A percentile compares a stretch with the other conserved stretches of the same genome.
These are phyloP conservation scores for Plasmodium vivax DNA, from an alignment of 169 alveolate genomes.

Conservation along the genomic window DNA sequence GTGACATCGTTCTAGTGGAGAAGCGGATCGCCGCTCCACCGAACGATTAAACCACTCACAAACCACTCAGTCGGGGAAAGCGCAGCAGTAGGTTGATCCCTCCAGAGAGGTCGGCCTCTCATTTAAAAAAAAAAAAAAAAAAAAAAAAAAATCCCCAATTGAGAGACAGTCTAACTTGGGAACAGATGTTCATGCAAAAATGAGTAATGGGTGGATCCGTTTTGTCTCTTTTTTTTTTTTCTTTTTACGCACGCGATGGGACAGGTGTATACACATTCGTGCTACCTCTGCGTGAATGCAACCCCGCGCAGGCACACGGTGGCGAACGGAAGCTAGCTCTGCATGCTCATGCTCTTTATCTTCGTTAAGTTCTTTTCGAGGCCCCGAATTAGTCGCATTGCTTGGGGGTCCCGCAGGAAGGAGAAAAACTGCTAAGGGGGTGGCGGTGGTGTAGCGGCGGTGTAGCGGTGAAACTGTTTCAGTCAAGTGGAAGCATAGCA, in stretches of 20 bases:
- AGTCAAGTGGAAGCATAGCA: not conserved
- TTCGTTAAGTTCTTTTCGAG: constrained; percentile 42
- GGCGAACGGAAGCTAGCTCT: not conserved
- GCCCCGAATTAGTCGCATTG: constrained; percentile 9
- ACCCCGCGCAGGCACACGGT: not conserved
- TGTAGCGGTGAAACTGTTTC: not conserved
- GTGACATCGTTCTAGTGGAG: not conserved
- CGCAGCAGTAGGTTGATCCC: not conserved
- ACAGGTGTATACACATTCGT: not conserved
- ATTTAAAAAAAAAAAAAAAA: not conserved
- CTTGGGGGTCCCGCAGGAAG: constrained; percentile 41
- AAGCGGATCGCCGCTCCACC: not conserved
- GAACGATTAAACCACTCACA: not conserved
- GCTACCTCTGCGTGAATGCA: not conserved
- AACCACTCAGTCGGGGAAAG: not conserved
- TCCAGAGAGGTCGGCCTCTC: not conserved
- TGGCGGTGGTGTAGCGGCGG: not conserved
- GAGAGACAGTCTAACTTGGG: not conserved
- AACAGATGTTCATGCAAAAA: constrained; percentile 17
- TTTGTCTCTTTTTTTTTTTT: not conserved
- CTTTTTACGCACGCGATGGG: not conserved
- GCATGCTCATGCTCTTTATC: constrained; percentile 32
- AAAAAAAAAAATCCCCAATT: too few species aligned
- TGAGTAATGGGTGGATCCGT: not conserved
- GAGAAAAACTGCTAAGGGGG: constrained; percentile 1